A percentile compares a stretch with the other conserved stretches of the same genome.
Evolutionary conservation across 116 monocot genomes (phyloP).

Genomic region (Papilionanthe hybrid): DNA sequence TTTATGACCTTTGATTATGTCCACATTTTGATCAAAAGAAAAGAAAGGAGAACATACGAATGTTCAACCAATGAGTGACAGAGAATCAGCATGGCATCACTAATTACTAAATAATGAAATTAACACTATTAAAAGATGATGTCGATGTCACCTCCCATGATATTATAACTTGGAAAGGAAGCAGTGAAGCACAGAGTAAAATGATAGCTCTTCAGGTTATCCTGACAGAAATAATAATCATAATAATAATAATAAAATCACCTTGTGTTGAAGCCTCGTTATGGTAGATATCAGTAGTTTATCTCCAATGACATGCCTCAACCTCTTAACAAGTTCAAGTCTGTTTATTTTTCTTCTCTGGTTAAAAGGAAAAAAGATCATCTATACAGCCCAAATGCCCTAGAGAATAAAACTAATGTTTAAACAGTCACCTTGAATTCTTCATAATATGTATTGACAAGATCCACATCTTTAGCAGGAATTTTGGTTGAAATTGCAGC

Average conservation of each 20-base stretch:
- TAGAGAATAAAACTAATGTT: background rate
- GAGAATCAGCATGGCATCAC: background rate
- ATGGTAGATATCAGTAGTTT: slow-evolving; percentile 79
- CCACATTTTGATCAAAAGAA: background rate
- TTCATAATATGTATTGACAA: slow-evolving; percentile 65
- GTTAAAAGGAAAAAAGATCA: slow-evolving; percentile 5
- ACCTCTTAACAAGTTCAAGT: slow-evolving; percentile 68
- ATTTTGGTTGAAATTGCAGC: slow-evolving; percentile 90
- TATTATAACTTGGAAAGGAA: background rate
- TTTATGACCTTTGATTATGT: background rate
- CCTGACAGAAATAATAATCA: background rate
- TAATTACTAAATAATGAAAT: slow-evolving; percentile 1
- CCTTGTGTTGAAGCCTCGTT: slow-evolving; percentile 84
- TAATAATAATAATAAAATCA: slow-evolving; percentile 8
- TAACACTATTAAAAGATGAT: background rate
- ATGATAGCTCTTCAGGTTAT: background rate
- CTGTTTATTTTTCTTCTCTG: slow-evolving; percentile 72
- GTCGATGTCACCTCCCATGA: background rate
- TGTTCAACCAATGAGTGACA: background rate
- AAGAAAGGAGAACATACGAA: background rate
- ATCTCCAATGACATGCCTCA: slow-evolving; percentile 80
- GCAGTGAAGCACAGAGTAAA: background rate
- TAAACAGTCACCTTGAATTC: slow-evolving; percentile 63
- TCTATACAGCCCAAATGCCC: background rate
- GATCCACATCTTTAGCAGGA: slow-evolving; percentile 68